phyloP scores from a whole-genome alignment of 164 flowering plant genomes.

The Piper longum region DNA sequence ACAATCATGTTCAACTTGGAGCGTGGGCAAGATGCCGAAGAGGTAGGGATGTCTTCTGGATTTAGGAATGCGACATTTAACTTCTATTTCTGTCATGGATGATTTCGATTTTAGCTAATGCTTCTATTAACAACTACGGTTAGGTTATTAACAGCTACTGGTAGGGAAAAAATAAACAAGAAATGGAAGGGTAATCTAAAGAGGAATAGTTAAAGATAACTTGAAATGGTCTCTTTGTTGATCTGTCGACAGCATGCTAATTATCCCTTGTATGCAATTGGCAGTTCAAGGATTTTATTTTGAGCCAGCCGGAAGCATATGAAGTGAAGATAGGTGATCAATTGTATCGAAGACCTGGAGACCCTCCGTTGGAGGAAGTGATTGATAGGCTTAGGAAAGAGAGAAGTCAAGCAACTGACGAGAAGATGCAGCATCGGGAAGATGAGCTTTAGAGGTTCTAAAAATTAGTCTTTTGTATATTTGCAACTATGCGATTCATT shows the following conservation, averaged over 20 bases:
- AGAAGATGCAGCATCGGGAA: constrained; percentile 13
- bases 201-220: too few relatives aligned
- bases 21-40: constrained; percentile 37
- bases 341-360: constrained; percentile 66
- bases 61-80: too few relatives aligned
- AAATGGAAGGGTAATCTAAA: too few relatives aligned
- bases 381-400: constrained; percentile 29
- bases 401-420: constrained; percentile 12
- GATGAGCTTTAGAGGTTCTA: constrained; percentile 37
- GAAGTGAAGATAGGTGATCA: constrained; percentile 90
- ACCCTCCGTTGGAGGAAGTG: constrained; percentile 71
- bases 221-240: too few relatives aligned
- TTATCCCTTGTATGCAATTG: neutral
- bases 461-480: neutral
- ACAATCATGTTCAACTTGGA: constrained; percentile 85
- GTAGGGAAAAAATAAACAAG: too few relatives aligned
- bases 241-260: too few relatives aligned
- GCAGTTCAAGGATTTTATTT: constrained; percentile 69
- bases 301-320: constrained; percentile 78
- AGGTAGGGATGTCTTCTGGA: constrained; percentile 15
- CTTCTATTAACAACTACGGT: too few relatives aligned
- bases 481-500: too few relatives aligned
- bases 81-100: too few relatives aligned
- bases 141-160: too few relatives aligned
- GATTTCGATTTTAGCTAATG: too few relatives aligned